A percentile compares a stretch with the other conserved stretches of the same genome.
Evolutionary conservation across 2,329 filamentous ascomycete genomes (phyloP).

Genomic region (Tolypocladium nubicola): DNA sequence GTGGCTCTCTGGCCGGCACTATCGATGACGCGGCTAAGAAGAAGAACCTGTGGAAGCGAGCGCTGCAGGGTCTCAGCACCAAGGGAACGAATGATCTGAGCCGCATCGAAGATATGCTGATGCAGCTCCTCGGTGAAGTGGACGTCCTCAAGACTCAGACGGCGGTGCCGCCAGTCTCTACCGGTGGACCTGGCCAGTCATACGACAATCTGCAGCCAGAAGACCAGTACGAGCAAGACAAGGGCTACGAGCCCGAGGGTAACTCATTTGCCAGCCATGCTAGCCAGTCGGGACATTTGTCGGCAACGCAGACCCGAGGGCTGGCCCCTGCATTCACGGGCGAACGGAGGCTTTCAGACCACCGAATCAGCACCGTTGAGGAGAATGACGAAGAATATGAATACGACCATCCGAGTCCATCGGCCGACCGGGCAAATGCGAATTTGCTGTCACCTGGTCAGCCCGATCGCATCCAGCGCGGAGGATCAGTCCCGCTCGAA

Average conservation of each 20-base stretch:
- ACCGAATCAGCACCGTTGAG: slow-evolving; percentile 82
- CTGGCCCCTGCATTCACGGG: slow-evolving; percentile 27
- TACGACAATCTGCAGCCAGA: slow-evolving; percentile 57
- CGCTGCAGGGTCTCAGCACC: slow-evolving; percentile 80
- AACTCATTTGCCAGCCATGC: slow-evolving; percentile 58
- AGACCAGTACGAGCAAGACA: slow-evolving; percentile 55
- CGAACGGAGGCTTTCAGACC: slow-evolving; percentile 54
- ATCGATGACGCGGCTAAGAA: slow-evolving; percentile 63
- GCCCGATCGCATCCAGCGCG: slow-evolving; percentile 28
- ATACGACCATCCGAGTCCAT: slow-evolving; percentile 40
- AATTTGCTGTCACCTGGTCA: slow-evolving; percentile 55
- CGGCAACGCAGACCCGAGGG: slow-evolving; percentile 43
- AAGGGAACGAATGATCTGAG: slow-evolving; percentile 82
- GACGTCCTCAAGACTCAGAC: slow-evolving; percentile 65
- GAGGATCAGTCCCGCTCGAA: slow-evolving; percentile 41
- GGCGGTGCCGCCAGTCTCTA: slow-evolving; percentile 22
- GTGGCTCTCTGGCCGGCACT: slow-evolving; percentile 42
- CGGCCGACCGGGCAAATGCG: slow-evolving; percentile 23
- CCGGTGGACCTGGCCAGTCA: slow-evolving; percentile 47
- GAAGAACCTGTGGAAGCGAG: slow-evolving; percentile 86
- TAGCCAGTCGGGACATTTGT: slow-evolving; percentile 67
- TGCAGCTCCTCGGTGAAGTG: slow-evolving; percentile 85
- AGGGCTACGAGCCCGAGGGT: slow-evolving; percentile 76
- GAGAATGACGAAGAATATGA: slow-evolving; percentile 68
- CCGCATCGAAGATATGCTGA: slow-evolving; percentile 84